Evolutionary conservation across 148 eudicot species (phyloP), one percentile per base, ranked within the genome.

Genomic region (Dianthus caryophyllus): DNA sequence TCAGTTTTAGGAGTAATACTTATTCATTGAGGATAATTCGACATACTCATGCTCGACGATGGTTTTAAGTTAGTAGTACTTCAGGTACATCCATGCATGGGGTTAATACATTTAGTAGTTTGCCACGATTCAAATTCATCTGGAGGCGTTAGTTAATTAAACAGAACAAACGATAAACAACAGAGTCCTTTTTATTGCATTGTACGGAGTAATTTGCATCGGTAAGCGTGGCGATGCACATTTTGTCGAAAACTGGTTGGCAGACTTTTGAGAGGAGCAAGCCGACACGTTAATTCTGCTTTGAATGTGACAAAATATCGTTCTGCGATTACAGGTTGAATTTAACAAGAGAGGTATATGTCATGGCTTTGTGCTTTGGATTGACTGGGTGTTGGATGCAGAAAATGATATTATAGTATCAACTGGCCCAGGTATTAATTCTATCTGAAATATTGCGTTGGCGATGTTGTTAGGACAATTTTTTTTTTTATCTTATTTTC

Each of bases 341-440:
- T 81, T 92, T 70, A 81, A 53, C 20, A 49, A 75, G 65, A 30
- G 75, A 38, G 98, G 98, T 39, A 76, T 66, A 51, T 92, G 96
- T 80, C 94, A 92, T 77, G 98, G 94, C 21, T 85, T 89, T 72
- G 96, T 77, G 33, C 79, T 92, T 72, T 92, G 98, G 98, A 92
- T 92, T 58, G 96, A 92, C 76, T 92, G 96, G 96, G 83, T 89
- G 48, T 67, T 87, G 84, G 85, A 85, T 62, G 60, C 66, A 5
- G 82, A 82, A 22, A 74, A 74, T 33, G 61, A 83, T 41, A 80
- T 73, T 30, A 50, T 79, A 59, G 71, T 89, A 25, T 81, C 96
- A 61, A 82, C 86, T 4, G 98, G 94, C 49, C 96, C 96, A 75
- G 98, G 98, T 87, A 82, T n/a, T 4, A n/a, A n/a, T 33, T 0